Percentiles rank a stretch among this genome's conserved stretches.
Evolutionary conservation across 1,284 basidiomycete genomes (phyloP).

Genomic region (Austropuccinia psidii): DNA sequence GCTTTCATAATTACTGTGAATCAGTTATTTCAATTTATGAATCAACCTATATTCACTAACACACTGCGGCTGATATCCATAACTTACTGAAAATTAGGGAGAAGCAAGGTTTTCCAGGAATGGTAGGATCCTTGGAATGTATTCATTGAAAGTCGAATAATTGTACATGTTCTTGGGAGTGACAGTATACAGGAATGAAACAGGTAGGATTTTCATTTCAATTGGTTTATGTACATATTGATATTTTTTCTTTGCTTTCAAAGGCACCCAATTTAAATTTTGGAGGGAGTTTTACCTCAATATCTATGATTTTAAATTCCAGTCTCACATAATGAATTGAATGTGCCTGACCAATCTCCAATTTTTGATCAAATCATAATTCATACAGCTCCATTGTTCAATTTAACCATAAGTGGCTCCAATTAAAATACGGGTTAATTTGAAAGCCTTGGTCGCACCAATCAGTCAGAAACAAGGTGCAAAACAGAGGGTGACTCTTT

Average conservation of each 20-base stretch:
- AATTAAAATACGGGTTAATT: neutral
- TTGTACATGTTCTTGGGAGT: neutral
- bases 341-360: neutral
- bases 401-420: neutral
- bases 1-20: neutral
- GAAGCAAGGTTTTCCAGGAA: constrained; percentile 14
- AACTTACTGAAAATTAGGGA: neutral
- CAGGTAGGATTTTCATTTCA: too few species aligned
- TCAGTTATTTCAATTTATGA: neutral
- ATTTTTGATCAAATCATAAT: neutral
- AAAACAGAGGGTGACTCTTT: too few species aligned
- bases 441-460: neutral
- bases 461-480: neutral
- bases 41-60: neutral
- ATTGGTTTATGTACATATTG: too few species aligned
- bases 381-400: neutral
- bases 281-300: neutral
- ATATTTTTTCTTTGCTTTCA: too few species aligned
- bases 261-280: neutral
- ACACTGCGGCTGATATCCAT: neutral
- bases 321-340: neutral
- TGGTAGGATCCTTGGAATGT: constrained; percentile 13
- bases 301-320: constrained; percentile 4
- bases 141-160: constrained; percentile 27
- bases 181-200: constrained; percentile 7